Conservation (phyloP, 163 green algal genomes). For the Scenedesmus sp. region DNA sequence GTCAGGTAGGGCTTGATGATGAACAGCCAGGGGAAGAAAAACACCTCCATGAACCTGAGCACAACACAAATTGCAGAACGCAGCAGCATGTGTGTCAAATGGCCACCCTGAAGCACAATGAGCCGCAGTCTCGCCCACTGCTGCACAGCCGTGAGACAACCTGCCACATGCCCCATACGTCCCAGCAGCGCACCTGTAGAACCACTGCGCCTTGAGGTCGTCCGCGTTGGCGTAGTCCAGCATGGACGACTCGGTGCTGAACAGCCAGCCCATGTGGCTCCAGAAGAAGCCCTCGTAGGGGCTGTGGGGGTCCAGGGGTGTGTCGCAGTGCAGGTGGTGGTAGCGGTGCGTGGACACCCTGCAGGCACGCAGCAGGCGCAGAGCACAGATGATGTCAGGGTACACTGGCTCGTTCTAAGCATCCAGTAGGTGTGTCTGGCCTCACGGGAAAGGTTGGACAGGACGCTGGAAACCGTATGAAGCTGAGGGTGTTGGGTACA, state of each 20-base stretch:
- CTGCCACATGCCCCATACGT: neutral
- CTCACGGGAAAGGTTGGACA: no score
- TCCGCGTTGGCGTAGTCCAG: slow-evolving; percentile 40
- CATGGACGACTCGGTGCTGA: slow-evolving; percentile 80
- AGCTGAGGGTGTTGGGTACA: no score
- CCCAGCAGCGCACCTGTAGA: slow-evolving; percentile 35
- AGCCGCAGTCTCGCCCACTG: neutral
- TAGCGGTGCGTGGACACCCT: slow-evolving; percentile 60
- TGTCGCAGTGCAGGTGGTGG: slow-evolving; percentile 66
- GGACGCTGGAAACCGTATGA: no score
- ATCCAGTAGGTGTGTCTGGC: no score
- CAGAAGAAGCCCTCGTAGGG: slow-evolving; percentile 97
- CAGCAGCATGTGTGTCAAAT: no score
- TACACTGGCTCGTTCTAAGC: no score
- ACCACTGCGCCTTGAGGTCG: slow-evolving; percentile 52
- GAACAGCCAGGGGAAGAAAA: slow-evolving; percentile 62
- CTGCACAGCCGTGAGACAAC: no score
- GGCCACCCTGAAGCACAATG: no score
- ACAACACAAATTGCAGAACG: neutral
- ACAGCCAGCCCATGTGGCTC: slow-evolving; percentile 93
- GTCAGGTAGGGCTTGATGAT: slow-evolving; percentile 76
- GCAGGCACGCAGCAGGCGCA: neutral
- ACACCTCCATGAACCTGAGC: slow-evolving; percentile 56
- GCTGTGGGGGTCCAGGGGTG: slow-evolving; percentile 58
- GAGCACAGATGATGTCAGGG: no score